A percentile compares a stretch with the other conserved stretches of the same genome.
Conservation (phyloP, 2,329 filamentous ascomycete species). For the Epichloe bromicola region DNA sequence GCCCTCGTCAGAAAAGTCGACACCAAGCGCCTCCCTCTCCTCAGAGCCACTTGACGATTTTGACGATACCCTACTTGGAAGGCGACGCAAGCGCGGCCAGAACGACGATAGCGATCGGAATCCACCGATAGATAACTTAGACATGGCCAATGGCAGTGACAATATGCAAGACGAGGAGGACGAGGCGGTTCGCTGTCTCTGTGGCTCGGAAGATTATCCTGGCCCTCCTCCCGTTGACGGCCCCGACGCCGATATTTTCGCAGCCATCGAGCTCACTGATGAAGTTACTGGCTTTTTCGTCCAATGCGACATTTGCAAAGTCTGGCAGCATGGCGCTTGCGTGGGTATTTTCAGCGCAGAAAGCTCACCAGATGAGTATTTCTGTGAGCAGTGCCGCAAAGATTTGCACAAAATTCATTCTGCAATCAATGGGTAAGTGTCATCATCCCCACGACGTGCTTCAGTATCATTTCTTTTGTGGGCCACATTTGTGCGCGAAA, state of each 20-base stretch:
- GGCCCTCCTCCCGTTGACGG: constrained; percentile 58
- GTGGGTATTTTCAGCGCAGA: constrained; percentile 94
- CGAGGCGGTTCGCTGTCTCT: constrained; percentile 90
- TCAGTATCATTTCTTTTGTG: neutral
- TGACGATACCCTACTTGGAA: constrained; percentile 59
- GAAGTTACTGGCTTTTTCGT: constrained; percentile 93
- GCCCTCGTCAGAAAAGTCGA: constrained; percentile 62
- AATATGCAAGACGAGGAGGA: constrained; percentile 69
- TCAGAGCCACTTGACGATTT: constrained; percentile 55
- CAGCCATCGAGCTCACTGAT: constrained; percentile 55
- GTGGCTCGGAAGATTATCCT: constrained; percentile 88
- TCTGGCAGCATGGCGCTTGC: constrained; percentile 97
- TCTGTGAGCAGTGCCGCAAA: constrained; percentile 87
- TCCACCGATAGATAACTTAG: constrained; percentile 28
- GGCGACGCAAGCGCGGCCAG: constrained; percentile 65
- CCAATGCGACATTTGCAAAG: constrained; percentile 94
- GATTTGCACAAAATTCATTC: constrained; percentile 77
- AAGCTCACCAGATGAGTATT: constrained; percentile 91
- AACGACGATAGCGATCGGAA: constrained; percentile 43
- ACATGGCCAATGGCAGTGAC: constrained; percentile 50
- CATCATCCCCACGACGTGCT: neutral
- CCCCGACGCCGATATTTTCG: constrained; percentile 42
- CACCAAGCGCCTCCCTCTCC: constrained; percentile 58
- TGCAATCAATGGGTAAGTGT: constrained; percentile 71
- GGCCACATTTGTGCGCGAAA: neutral